Percentiles rank a stretch among this genome's conserved stretches.
These are phyloP conservation scores for Aciculoconidium aculeatum DNA, from an alignment of 805 yeast species.

Conservation along the genomic window DNA sequence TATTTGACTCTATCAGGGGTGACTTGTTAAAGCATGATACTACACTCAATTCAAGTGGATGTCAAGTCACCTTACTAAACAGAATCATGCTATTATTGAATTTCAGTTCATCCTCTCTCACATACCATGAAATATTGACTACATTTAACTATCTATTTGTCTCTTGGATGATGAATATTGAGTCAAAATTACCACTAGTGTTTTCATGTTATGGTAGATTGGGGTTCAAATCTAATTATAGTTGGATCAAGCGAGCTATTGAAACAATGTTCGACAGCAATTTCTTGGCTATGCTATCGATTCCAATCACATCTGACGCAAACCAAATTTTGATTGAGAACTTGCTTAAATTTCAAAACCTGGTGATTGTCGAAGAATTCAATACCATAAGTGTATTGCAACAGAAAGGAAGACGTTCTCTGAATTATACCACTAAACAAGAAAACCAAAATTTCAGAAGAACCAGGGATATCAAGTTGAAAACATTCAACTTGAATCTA, in stretches of 20 bases:
- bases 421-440: no score
- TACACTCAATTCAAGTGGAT: no score
- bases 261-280: slow-evolving; percentile 7
- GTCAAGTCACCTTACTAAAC: no score
- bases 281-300: slow-evolving; percentile 1
- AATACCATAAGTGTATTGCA: slow-evolving; percentile 7
- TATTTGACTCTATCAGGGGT: slow-evolving; percentile 5
- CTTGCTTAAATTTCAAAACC: slow-evolving; percentile 8
- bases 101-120: no score
- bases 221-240: slow-evolving; percentile 14
- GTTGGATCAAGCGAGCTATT: slow-evolving; percentile 6
- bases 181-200: slow-evolving; percentile 17
- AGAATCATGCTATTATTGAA: no score
- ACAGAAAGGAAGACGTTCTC: no score
- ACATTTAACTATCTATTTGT: slow-evolving; percentile 16
- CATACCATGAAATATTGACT: no score
- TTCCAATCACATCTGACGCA: neutral
- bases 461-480: no score
- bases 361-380: slow-evolving; percentile 6
- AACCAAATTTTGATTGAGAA: slow-evolving; percentile 3
- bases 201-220: slow-evolving; percentile 20
- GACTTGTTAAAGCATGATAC: slow-evolving; percentile 1
- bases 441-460: no score
- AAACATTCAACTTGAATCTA: no score
- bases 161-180: slow-evolving; percentile 17